Conservation (phyloP, 257 asterid species). For the Plantago elongata region DNA sequence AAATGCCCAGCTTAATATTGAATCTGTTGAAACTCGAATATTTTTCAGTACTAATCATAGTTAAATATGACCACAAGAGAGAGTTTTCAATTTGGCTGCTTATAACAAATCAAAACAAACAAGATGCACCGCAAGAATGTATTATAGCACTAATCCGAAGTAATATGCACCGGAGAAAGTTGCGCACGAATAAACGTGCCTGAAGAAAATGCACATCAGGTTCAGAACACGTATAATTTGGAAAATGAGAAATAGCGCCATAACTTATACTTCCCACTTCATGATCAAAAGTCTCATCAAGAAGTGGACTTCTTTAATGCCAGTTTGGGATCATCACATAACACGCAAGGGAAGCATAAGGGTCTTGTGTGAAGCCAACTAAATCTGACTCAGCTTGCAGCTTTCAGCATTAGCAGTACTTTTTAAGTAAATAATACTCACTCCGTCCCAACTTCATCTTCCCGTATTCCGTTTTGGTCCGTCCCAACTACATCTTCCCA, state of each 20-base stretch:
- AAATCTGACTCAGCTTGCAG: too few relatives aligned
- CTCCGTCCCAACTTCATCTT: too few relatives aligned
- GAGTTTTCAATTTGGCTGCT: conserved; percentile 13
- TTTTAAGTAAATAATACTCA: too few relatives aligned
- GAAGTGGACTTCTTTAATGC: neutral
- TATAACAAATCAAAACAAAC: conserved; percentile 12
- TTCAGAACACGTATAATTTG: too few relatives aligned
- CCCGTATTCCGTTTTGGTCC: too few relatives aligned
- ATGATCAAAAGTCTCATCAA: conserved; percentile 10
- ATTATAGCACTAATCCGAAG: conserved; percentile 13
- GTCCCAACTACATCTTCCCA: too few relatives aligned
- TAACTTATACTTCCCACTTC: neutral
- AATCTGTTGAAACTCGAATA: conserved; percentile 16
- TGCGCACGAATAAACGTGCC: neutral
- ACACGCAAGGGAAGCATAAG: too few relatives aligned
- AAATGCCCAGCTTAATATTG: conserved; percentile 16
- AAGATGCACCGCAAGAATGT: conserved; percentile 9
- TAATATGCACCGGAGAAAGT: neutral
- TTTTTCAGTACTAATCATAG: conserved; percentile 2
- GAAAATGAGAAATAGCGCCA: too few relatives aligned
- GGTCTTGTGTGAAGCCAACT: too few relatives aligned
- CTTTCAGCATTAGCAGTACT: too few relatives aligned
- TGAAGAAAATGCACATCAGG: neutral
- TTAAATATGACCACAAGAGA: conserved; percentile 7
- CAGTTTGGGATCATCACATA: too few relatives aligned